Evolutionary conservation across 2,329 filamentous ascomycete genomes (phyloP).

Genomic region (Penicillium paneum): DNA sequence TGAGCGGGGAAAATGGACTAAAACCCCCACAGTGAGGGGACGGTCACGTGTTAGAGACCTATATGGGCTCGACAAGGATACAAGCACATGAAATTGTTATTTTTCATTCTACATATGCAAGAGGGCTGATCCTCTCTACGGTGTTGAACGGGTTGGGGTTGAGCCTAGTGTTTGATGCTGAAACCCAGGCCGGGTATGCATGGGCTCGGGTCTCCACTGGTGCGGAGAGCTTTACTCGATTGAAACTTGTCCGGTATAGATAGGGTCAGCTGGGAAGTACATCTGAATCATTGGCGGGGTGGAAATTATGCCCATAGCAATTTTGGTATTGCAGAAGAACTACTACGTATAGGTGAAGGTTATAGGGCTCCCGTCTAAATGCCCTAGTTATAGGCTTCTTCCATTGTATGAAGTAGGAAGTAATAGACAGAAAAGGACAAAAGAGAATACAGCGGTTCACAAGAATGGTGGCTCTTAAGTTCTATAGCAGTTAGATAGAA

Average conservation of each 20-base stretch:
- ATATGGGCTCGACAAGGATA: neutral
- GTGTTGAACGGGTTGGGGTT: neutral
- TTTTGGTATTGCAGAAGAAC: neutral
- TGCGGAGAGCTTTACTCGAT: constrained; percentile 4
- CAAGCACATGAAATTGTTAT: neutral
- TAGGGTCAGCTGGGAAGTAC: neutral
- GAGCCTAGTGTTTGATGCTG: neutral
- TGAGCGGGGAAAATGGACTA: constrained; percentile 38
- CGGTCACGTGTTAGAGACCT: constrained; percentile 18
- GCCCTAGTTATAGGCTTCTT: too few relatives aligned
- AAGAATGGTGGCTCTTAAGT: neutral
- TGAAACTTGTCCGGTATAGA: neutral
- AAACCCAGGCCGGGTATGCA: constrained; percentile 3
- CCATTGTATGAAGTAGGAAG: too few relatives aligned
- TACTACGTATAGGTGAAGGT: neutral
- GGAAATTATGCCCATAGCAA: neutral
- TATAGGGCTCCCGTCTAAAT: neutral
- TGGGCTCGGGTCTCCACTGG: constrained; percentile 7
- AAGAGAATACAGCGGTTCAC: neutral
- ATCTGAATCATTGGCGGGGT: neutral
- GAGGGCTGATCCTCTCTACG: neutral
- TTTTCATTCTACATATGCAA: neutral
- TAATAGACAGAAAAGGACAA: neutral
- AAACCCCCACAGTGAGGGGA: constrained; percentile 20
- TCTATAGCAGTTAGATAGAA: neutral